These are phyloP conservation scores for Alternaria metachromatica DNA, from an alignment of 2,329 filamentous ascomycete species.

Conservation along the genomic window DNA sequence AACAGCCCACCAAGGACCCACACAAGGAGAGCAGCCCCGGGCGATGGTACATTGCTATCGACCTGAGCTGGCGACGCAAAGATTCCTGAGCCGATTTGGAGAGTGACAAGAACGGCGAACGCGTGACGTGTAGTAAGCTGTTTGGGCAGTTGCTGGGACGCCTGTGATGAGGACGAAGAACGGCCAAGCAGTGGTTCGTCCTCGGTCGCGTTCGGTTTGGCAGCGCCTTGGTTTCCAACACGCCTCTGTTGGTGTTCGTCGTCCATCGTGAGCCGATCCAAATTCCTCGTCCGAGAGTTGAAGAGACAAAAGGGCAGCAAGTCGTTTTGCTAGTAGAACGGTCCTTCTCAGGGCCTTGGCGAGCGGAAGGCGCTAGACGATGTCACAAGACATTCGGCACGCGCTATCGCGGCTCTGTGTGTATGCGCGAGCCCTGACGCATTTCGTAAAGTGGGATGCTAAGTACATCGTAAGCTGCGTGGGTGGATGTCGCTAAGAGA, in stretches of 20 bases:
- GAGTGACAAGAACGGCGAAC: conserved; percentile 67
- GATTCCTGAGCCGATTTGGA: conserved; percentile 69
- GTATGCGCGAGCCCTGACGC: not conserved
- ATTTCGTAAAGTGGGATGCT: not conserved
- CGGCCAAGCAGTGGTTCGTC: conserved; percentile 36
- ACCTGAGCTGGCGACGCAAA: conserved; percentile 70
- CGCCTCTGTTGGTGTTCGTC: not conserved
- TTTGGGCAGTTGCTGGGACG: conserved; percentile 21
- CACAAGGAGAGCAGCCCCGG: conserved; percentile 63
- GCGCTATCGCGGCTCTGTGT: not conserved
- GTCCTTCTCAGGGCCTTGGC: not conserved
- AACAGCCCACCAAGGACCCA: conserved; percentile 68
- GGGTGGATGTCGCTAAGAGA: not conserved
- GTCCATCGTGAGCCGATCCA: not conserved
- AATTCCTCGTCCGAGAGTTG: not conserved
- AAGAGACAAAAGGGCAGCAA: not conserved
- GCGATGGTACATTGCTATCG: conserved; percentile 68
- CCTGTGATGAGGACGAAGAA: conserved; percentile 19
- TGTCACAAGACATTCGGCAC: conserved; percentile 1
- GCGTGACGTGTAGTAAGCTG: conserved; percentile 48
- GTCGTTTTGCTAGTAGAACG: not conserved
- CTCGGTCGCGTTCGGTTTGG: conserved; percentile 26
- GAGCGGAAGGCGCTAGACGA: not conserved
- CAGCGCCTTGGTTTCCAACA: conserved; percentile 8
- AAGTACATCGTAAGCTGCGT: not conserved